phyloP scores from a whole-genome alignment of 345 rosid genomes.

The Cardamine chenopodiifolia region DNA sequence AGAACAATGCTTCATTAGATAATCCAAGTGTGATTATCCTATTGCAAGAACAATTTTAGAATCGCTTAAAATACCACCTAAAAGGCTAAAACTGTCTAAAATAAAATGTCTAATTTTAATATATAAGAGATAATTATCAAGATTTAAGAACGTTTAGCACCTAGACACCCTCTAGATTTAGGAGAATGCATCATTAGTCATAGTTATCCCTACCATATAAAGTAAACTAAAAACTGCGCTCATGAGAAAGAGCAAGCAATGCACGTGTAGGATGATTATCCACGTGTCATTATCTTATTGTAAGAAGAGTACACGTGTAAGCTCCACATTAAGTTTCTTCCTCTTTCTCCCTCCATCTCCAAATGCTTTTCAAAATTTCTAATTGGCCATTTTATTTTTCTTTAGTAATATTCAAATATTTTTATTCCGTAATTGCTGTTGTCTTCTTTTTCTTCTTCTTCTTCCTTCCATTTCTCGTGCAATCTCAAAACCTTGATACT shows the following conservation, averaged over 20 bases:
- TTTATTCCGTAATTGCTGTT: slow-evolving; percentile 1
- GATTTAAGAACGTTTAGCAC: not conserved
- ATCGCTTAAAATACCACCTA: not conserved
- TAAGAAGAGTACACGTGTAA: not conserved
- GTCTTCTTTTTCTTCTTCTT: not conserved
- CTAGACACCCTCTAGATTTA: not conserved
- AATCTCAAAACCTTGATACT: slow-evolving; percentile 16
- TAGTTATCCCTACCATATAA: not conserved
- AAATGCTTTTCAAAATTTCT: slow-evolving; percentile 4
- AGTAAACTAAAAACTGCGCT: not conserved
- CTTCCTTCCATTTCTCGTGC: not conserved
- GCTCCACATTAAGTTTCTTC: slow-evolving; percentile 16
- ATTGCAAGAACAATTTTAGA: not conserved
- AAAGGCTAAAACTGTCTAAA: not conserved
- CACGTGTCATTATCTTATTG: slow-evolving; percentile 31
- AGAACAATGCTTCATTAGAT: not conserved
- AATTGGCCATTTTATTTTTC: slow-evolving; percentile 3
- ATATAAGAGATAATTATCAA: not conserved
- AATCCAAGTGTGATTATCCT: not conserved
- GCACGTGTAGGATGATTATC: not conserved
- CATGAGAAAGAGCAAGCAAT: not conserved
- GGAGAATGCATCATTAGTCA: not conserved
- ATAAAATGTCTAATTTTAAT: not conserved
- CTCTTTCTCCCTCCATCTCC: not conserved
- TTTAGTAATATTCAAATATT: slow-evolving; percentile 18